Base-by-base conservation (phyloP, 805 yeast genomes). In the Yarrowia osloensis region DNA sequence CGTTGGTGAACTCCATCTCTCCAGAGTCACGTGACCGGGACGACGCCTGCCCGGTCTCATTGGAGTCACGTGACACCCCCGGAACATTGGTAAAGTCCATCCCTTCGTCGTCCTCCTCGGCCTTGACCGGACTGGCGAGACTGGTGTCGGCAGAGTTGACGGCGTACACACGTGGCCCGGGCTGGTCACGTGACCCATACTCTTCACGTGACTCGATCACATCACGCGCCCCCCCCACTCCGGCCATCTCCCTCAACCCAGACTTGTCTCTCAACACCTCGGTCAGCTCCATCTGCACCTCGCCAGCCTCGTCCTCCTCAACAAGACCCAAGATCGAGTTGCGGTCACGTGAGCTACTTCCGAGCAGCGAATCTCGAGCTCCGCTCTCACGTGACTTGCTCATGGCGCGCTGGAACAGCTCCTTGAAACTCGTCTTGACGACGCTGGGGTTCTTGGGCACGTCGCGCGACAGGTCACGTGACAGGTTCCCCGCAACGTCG, bases 11-110 rank as follows among this genome's bases (percentile, higher is more conserved):
- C 28, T 39, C 63, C 63, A 55, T 55, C 22, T 33, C 57, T 3
- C 40, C 57, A 15, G 57, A 50, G n/a, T 50, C 39, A n/a, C 55
- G 55, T 28, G 54, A 29, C 4, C 22, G 12, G 2, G 37, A 29
- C n/a, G n/a, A n/a, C n/a, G n/a, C n/a, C n/a, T n/a, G n/a, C n/a
- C n/a, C n/a, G n/a, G n/a, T n/a, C n/a, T n/a, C n/a, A 35, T 44
- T 24, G 19, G 57, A 31, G 26, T n/a, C 44, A 9, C 19, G 13
- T 7, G 46, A 40, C 15, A 4, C 46, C 7, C 46, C 22, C 22
- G 61, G 61, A n/a, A 54, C 61, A 37, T 54, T 54, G 22, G 61
- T 54, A 5, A 54, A 54, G 5, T 54, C 61, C 61, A 54, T 54
- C n/a, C 63, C 47, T n/a, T n/a, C n/a, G 12, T 57, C 63, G n/a